A percentile compares a stretch with the other conserved stretches of the same genome.
Conservation (phyloP, 108 stramenopile species). For the Cyclotella baltica region DNA sequence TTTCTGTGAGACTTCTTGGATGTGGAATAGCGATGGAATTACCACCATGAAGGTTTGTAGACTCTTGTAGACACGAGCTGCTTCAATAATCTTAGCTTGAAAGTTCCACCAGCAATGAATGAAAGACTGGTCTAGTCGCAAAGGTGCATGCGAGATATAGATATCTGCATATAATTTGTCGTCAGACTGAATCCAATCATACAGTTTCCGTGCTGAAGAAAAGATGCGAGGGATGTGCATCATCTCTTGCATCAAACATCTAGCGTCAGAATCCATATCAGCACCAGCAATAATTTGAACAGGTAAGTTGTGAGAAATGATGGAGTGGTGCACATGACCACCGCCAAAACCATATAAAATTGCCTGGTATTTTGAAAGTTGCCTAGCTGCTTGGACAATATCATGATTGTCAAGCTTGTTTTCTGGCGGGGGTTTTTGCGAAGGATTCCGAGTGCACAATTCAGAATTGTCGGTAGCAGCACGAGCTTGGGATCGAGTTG, state of each 20-base stretch:
- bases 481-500: neutral
- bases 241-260: neutral
- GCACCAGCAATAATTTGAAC: neutral
- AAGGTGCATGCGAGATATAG: neutral
- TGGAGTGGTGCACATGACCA: slow-evolving; percentile 1
- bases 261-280: neutral
- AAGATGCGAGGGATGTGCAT: neutral
- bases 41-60: neutral
- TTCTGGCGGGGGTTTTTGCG: neutral
- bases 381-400: neutral
- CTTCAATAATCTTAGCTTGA: neutral
- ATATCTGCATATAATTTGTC: neutral
- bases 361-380: neutral
- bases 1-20: too few species aligned
- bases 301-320: neutral
- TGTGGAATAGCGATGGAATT: neutral
- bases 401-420: neutral
- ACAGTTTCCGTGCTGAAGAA: neutral
- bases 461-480: neutral
- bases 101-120: neutral
- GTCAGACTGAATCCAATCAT: neutral
- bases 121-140: neutral
- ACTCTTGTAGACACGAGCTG: neutral
- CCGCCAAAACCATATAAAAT: slow-evolving; percentile 13
- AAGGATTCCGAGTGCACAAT: neutral